phyloP scores from a whole-genome alignment of 768 basidiomycete species.

The Lentinula guzmanii region DNA sequence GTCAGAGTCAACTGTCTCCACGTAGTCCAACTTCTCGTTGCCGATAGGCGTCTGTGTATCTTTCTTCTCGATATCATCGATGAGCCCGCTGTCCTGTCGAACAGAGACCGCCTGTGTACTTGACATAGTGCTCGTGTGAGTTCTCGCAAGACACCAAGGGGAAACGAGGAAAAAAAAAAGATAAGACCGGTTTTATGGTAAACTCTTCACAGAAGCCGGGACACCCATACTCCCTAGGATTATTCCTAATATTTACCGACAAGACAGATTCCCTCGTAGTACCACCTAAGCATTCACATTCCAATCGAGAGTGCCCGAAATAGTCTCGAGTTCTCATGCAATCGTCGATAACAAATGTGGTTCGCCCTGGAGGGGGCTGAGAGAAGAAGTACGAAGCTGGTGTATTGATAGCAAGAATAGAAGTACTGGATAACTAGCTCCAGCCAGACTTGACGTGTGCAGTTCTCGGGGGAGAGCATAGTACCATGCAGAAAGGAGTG shows the following conservation, averaged over 20 bases:
- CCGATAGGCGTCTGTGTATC: not conserved
- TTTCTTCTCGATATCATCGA: slow-evolving; percentile 1
- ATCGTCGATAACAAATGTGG: not conserved
- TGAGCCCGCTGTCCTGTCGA: not conserved
- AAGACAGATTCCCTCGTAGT: not conserved
- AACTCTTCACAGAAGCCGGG: not conserved
- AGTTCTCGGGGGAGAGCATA: not conserved
- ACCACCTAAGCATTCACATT: not conserved
- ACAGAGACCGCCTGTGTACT: not conserved
- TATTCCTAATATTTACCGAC: not conserved
- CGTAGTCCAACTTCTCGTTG: not conserved
- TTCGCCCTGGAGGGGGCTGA: not conserved
- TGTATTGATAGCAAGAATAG: not conserved
- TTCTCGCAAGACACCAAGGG: not conserved
- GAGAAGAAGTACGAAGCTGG: not conserved
- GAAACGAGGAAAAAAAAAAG: not conserved
- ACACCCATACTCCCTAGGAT: not conserved
- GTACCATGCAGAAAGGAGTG: not conserved
- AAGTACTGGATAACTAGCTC: not conserved
- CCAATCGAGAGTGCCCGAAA: not conserved
- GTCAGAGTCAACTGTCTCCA: not conserved
- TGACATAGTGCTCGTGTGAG: not conserved
- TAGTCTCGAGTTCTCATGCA: not conserved
- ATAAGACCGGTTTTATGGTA: not conserved
- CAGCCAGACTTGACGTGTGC: not conserved